Conservation (phyloP, 1,284 basidiomycete genomes). For the Cryptococcus sp. region DNA sequence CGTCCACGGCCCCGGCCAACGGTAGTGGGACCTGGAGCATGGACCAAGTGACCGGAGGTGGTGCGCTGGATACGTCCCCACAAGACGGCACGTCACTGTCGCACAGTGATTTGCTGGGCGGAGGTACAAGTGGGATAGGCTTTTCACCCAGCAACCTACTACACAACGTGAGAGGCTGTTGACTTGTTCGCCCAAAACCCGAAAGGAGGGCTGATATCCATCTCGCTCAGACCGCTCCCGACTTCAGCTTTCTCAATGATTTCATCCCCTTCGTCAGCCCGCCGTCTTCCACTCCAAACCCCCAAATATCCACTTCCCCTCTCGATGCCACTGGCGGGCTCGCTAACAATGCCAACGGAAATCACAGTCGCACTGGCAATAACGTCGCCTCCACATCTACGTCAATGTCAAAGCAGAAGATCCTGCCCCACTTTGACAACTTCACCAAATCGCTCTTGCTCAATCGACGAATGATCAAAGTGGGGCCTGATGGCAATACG, state of each 20-base stretch:
- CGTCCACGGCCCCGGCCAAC: constrained; percentile 1
- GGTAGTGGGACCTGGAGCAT: neutral
- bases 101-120: constrained; percentile 8
- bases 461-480: constrained; percentile 19
- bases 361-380: constrained; percentile 3
- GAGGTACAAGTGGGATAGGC: constrained; percentile 2
- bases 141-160: constrained; percentile 2
- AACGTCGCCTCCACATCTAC: constrained; percentile 4
- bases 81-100: constrained; percentile 4
- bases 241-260: constrained; percentile 23
- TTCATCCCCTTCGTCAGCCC: constrained; percentile 19
- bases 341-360: neutral
- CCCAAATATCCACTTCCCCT: neutral
- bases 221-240: constrained; percentile 10
- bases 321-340: neutral
- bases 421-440: constrained; percentile 21
- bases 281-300: constrained; percentile 5
- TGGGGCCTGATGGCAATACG: constrained; percentile 1
- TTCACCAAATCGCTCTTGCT: constrained; percentile 22
- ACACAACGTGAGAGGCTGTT: neutral
- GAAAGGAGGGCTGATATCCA: too few relatives aligned
- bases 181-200: neutral
- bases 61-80: neutral
- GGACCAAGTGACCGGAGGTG: constrained; percentile 1
- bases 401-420: neutral